Evolutionary conservation across 73 alveolate genomes (phyloP), one percentile per base, ranked within the genome.

Genomic region (Blepharisma japonicum): DNA sequence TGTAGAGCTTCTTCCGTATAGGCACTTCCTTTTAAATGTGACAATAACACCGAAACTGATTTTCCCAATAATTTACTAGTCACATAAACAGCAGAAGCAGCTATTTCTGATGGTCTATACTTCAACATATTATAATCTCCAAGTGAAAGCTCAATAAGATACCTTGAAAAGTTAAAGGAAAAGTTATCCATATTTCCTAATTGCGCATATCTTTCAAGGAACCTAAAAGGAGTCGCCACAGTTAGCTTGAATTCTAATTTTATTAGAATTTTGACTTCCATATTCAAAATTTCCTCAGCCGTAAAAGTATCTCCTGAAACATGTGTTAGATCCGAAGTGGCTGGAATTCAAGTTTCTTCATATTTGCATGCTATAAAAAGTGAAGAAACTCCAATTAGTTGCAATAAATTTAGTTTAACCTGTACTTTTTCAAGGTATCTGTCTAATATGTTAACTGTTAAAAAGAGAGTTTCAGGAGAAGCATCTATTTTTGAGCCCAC

Each of bases 301-400:
- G 93, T 86, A 81, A 89, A 92, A 6, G 98, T 96, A 48, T 89
- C 89, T 71, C 89, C 98, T 8, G 98, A 89, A 39, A 92, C 87
- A 82, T 92, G 89, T 51, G 89, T 92, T 81, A 92, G 89, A 83
- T 92, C 98, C 71, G 85, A 91, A 23, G 87, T 92, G 56, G 81
- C 88, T 23, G 98, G 98, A 27, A 92, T 89, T 78, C 89, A 88
- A 56, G 89, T 92, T 81, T 92, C 98, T 79, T 92, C 98, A 79
- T 92, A 93, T 66, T 92, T 92, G 79, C 95, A 92, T 25, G 96
- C 88, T 25, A 92, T 92, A 83, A 92, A 89, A 89, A 92, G 84
- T 6, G 96, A 91, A 4, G 96, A 86, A 55, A 92, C 94, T 4
- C 98, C 98, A 3, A 92, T 87, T 45, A 92, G 87, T 87, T 92